Evolutionary conservation across 768 basidiomycete genomes (phyloP), one percentile per base, ranked within the genome.

Genomic region (Leucocoprinus birnbaumii): DNA sequence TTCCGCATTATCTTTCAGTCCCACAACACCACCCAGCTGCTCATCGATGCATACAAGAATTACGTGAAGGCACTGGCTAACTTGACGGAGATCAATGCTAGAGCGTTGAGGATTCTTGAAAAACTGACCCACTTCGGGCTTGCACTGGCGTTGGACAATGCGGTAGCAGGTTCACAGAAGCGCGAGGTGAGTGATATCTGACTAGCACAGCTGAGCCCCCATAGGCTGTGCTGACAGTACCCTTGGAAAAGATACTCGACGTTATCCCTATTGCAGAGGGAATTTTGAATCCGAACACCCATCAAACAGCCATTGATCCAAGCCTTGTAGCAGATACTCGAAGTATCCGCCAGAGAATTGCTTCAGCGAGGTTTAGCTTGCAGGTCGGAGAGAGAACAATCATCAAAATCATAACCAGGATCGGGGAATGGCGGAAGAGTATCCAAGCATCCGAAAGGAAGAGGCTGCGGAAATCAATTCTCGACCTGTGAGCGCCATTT

Each of bases 1-100:
- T 92, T 93, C 68, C 82, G 88, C 11, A 79, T 86, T 53, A 65
- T 87, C 1, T 92, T 93, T 70, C 83, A 77, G 60, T 89, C 86
- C 0, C 85, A 87, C 52, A 84, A 81, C 52, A 80, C 80, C 9
- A 87, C 86, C 0, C 82, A 85, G 52, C 58, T 83, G 8, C 89
- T 90, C 58, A 73, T 91, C 7, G 80, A 85, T 22, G 80, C 82
- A 19, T 86, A 84, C 65, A 80, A 79, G 59, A 61, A 71, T 2
- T 88, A 86, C 63, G 76, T 83, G 0, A 59, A 68, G 8, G 73
- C 72, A 44, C 62, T 86, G 0, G 62, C 75, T 0, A 57, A 63
- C n/a, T 63, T 70, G 0, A 38, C 63, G 1, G 68, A 68, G 18
- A 66, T 83, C 24, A 80, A 79, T 42, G 69, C 69, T 14, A 67